A percentile compares a stretch with the other conserved stretches of the same genome.
Conservation (phyloP, 2,329 filamentous ascomycete species). For the Graphilbum fragrans region DNA sequence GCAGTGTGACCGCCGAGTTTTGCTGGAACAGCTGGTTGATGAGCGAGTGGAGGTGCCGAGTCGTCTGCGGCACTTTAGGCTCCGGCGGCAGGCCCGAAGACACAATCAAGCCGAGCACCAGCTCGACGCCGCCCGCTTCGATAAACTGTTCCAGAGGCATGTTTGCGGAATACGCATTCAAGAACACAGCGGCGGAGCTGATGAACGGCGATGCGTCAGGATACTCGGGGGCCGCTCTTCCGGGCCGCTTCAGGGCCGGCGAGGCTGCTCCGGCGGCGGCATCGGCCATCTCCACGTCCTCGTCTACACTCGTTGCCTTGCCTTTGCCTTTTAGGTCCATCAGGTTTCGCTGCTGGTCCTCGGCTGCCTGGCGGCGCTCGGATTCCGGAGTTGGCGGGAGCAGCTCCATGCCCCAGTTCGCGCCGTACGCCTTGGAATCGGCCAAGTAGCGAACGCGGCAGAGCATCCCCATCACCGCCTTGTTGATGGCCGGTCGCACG, state of each 20-base stretch:
- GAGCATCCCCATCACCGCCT: constrained; percentile 82
- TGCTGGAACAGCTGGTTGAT: constrained; percentile 69
- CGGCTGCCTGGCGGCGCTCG: too few relatives aligned
- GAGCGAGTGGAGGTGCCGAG: constrained; percentile 59
- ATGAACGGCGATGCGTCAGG: constrained; percentile 55
- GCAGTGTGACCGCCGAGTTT: constrained; percentile 69
- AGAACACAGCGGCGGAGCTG: constrained; percentile 63
- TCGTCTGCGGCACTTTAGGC: constrained; percentile 54
- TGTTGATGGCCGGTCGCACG: constrained; percentile 67
- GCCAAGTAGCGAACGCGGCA: constrained; percentile 67
- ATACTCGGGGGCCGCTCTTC: constrained; percentile 8
- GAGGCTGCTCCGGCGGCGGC: constrained; percentile 7
- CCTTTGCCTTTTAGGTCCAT: background rate
- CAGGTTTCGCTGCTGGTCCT: background rate
- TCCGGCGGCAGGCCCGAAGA: constrained; percentile 69
- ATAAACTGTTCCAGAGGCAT: constrained; percentile 65
- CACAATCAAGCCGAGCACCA: constrained; percentile 72
- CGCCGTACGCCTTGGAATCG: constrained; percentile 52
- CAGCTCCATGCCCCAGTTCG: constrained; percentile 69
- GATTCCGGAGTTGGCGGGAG: too few relatives aligned
- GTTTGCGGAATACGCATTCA: constrained; percentile 64
- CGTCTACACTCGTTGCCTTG: constrained; percentile 16
- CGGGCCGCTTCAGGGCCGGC: background rate
- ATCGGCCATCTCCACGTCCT: constrained; percentile 58
- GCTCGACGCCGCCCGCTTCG: constrained; percentile 67